Percentiles rank a stretch among this genome's conserved stretches.
phyloP scores from a whole-genome alignment of 1,284 basidiomycete species.

The Ganoderma resinaceum region DNA sequence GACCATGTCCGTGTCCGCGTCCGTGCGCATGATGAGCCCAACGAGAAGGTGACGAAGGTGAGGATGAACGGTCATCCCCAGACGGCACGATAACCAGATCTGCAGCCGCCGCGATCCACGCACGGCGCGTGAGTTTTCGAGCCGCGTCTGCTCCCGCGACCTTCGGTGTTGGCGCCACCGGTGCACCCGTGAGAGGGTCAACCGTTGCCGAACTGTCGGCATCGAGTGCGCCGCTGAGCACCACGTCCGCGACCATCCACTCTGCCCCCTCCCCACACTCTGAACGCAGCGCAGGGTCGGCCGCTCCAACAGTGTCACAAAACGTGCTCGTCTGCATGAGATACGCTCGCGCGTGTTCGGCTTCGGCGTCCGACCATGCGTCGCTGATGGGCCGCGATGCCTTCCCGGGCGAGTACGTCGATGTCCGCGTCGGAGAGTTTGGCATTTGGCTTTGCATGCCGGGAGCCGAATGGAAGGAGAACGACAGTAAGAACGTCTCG shows the following conservation, averaged over 20 bases:
- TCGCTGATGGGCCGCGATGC: constrained; percentile 17
- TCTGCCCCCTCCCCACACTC: constrained; percentile 29
- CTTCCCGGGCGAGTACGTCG: background rate
- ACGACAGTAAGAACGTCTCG: constrained; percentile 46
- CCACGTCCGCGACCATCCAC: constrained; percentile 46
- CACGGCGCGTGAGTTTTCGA: constrained; percentile 19
- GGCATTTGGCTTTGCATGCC: background rate
- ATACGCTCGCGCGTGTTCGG: constrained; percentile 43
- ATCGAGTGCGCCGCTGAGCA: constrained; percentile 47
- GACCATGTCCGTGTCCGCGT: background rate
- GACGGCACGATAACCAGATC: constrained; percentile 32
- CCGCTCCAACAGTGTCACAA: constrained; percentile 33
- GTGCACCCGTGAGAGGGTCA: background rate
- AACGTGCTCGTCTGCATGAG: constrained; percentile 43
- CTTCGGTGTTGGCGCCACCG: background rate
- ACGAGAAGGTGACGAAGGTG: background rate
- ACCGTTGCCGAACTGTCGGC: constrained; percentile 11
- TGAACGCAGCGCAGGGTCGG: constrained; percentile 28
- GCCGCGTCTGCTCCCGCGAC: constrained; percentile 2
- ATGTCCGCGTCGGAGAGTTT: background rate
- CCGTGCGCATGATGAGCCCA: background rate
- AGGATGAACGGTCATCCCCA: constrained; percentile 11
- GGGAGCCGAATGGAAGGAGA: constrained; percentile 32
- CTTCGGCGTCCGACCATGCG: constrained; percentile 38
- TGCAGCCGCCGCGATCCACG: constrained; percentile 32